These are phyloP conservation scores for Lentinus tigrinus DNA, from an alignment of 768 basidiomycete genomes.

Conservation along the genomic window DNA sequence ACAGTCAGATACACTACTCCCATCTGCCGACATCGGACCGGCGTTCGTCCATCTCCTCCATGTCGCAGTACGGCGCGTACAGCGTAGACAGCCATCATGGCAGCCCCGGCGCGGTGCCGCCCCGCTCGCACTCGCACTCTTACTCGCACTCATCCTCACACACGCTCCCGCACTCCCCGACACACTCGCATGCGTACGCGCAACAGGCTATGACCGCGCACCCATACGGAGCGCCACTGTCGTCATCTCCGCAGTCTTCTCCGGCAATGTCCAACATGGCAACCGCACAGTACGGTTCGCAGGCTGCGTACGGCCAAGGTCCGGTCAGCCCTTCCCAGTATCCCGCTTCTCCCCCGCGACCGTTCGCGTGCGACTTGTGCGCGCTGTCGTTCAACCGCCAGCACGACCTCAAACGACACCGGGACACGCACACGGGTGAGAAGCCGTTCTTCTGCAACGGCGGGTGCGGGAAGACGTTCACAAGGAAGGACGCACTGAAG, in stretches of 20 bases:
- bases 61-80: conserved; percentile 18
- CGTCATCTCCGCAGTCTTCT: conserved; percentile 20
- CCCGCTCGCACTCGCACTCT: conserved; percentile 13
- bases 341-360: conserved; percentile 38
- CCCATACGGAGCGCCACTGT: conserved; percentile 21
- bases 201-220: conserved; percentile 13
- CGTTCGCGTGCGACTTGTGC: conserved; percentile 52
- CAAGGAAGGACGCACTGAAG: conserved; percentile 83
- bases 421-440: conserved; percentile 83
- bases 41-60: conserved; percentile 14
- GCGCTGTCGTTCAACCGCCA: conserved; percentile 82
- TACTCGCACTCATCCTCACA: conserved; percentile 10
- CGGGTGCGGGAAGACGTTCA: conserved; percentile 85
- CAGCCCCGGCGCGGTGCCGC: conserved; percentile 4
- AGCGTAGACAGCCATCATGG: conserved; percentile 10
- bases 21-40: conserved; percentile 19
- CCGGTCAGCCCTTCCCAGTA: conserved; percentile 29
- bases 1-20: conserved; percentile 16
- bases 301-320: conserved; percentile 17
- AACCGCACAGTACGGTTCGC: conserved; percentile 24
- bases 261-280: conserved; percentile 17
- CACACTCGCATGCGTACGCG: conserved; percentile 19
- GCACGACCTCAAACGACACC: conserved; percentile 82
- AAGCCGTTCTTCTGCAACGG: conserved; percentile 84
- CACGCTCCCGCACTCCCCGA: conserved; percentile 12